Percentiles rank a stretch among this genome's conserved stretches.
Evolutionary conservation across 805 yeast genomes (phyloP).

Genomic region (Kuraishia cidri): DNA sequence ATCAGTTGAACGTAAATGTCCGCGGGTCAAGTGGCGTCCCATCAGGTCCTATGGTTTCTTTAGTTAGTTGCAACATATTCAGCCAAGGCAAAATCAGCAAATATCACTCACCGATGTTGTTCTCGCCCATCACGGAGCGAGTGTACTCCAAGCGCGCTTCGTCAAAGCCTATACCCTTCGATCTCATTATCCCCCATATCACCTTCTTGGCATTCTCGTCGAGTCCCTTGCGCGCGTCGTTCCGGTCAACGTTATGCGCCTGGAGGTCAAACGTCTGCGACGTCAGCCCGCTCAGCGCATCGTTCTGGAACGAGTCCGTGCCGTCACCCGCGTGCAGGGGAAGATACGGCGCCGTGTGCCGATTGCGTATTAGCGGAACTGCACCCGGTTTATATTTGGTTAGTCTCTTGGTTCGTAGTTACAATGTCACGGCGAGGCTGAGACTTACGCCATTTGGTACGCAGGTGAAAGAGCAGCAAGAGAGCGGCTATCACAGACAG

Average conservation of each 20-base stretch:
- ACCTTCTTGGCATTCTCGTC: constrained; percentile 42
- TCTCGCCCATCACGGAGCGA: constrained; percentile 30
- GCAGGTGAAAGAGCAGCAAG: constrained; percentile 21
- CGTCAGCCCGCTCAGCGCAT: constrained; percentile 46
- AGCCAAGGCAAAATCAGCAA: background rate
- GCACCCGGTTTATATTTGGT: background rate
- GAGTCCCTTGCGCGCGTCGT: constrained; percentile 56
- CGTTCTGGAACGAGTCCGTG: constrained; percentile 26
- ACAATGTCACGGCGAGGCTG: background rate
- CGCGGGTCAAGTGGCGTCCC: constrained; percentile 65
- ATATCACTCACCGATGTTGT: constrained; percentile 28
- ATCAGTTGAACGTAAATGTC: constrained; percentile 39
- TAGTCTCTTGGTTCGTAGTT: background rate
- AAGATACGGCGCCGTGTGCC: constrained; percentile 1
- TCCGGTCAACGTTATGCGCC: constrained; percentile 28
- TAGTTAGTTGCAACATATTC: background rate
- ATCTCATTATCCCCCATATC: constrained; percentile 46
- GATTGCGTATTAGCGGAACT: background rate
- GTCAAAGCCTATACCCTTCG: constrained; percentile 46
- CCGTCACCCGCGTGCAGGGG: constrained; percentile 6
- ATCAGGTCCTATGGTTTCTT: constrained; percentile 34
- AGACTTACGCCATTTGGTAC: constrained; percentile 14
- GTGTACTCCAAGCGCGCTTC: constrained; percentile 55
- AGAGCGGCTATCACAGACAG: constrained; percentile 8
- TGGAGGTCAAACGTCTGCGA: constrained; percentile 50